Evolutionary conservation across 805 yeast genomes (phyloP).

Genomic region (Kuraishia floccosa): DNA sequence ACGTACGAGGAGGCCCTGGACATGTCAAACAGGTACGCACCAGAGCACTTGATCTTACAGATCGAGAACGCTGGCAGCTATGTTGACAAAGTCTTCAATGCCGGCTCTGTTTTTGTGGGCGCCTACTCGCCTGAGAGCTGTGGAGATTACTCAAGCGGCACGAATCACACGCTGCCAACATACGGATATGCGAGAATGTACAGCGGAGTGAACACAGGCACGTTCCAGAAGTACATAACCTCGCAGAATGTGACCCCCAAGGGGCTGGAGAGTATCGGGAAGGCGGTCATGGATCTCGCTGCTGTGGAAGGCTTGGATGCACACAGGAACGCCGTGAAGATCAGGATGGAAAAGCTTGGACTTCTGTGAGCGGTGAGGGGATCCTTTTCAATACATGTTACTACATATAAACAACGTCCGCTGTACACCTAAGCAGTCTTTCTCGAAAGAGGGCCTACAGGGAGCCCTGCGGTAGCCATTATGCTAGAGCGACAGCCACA

Average conservation of each 20-base stretch:
- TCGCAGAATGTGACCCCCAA: constrained; percentile 80
- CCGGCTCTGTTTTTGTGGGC: constrained; percentile 96
- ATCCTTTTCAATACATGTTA: constrained; percentile 6
- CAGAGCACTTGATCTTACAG: constrained; percentile 94
- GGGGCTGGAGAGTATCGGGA: constrained; percentile 86
- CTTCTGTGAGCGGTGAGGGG: no score
- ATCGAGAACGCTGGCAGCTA: constrained; percentile 65
- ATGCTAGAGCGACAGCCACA: no score
- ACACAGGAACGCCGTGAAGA: constrained; percentile 93
- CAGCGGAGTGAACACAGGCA: constrained; percentile 93
- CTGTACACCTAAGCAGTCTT: no score
- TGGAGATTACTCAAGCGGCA: constrained; percentile 97
- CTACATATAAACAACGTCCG: not conserved
- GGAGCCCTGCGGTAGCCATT: no score
- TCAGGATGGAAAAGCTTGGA: constrained; percentile 80
- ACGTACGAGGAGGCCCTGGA: constrained; percentile 70
- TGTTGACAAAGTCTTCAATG: constrained; percentile 72
- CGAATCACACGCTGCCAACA: constrained; percentile 97
- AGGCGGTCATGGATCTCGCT: constrained; percentile 92
- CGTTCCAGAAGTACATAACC: constrained; percentile 92
- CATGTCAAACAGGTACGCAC: constrained; percentile 89
- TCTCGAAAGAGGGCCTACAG: no score
- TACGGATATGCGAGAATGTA: constrained; percentile 97
- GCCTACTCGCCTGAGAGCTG: constrained; percentile 95
- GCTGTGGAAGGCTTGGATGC: constrained; percentile 96